phyloP scores from a whole-genome alignment of 2,329 filamentous ascomycete species.

The Rhinocladiella similis region DNA sequence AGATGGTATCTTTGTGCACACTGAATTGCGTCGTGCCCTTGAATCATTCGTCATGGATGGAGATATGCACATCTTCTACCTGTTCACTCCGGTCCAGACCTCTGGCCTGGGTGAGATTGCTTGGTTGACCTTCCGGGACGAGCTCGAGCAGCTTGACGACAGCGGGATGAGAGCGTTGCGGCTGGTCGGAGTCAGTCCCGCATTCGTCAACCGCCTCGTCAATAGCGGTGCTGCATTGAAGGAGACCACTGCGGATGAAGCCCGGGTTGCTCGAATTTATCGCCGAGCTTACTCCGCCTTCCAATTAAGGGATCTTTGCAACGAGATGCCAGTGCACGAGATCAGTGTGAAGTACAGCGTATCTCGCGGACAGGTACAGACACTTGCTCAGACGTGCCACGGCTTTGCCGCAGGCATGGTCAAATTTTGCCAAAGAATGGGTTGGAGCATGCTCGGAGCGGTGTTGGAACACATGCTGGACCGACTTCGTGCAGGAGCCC shows the following conservation, averaged over 20 bases:
- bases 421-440: constrained; percentile 75
- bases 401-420: constrained; percentile 78
- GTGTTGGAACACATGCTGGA: constrained; percentile 76
- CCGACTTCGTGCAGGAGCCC: constrained; percentile 69
- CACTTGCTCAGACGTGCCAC: constrained; percentile 70
- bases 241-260: constrained; percentile 62
- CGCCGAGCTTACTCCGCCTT: constrained; percentile 73
- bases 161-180: constrained; percentile 68
- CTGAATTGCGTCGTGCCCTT: constrained; percentile 67
- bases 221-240: constrained; percentile 63
- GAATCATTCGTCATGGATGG: constrained; percentile 76
- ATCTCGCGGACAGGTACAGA: constrained; percentile 70
- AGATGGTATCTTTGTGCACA: constrained; percentile 71
- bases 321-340: constrained; percentile 69
- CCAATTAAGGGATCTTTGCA: constrained; percentile 76
- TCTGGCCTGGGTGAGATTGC: constrained; percentile 57
- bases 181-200: constrained; percentile 68
- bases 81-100: constrained; percentile 70
- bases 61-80: constrained; percentile 77
- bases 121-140: constrained; percentile 71
- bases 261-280: constrained; percentile 64
- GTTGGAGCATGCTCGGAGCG: constrained; percentile 62
- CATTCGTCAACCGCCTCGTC: constrained; percentile 64
- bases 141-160: constrained; percentile 69
- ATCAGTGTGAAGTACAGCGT: constrained; percentile 71